Evolutionary conservation across 345 rosid species (phyloP), one percentile per base, ranked within the genome.

Genomic region (Eucalyptus cloeziana): DNA sequence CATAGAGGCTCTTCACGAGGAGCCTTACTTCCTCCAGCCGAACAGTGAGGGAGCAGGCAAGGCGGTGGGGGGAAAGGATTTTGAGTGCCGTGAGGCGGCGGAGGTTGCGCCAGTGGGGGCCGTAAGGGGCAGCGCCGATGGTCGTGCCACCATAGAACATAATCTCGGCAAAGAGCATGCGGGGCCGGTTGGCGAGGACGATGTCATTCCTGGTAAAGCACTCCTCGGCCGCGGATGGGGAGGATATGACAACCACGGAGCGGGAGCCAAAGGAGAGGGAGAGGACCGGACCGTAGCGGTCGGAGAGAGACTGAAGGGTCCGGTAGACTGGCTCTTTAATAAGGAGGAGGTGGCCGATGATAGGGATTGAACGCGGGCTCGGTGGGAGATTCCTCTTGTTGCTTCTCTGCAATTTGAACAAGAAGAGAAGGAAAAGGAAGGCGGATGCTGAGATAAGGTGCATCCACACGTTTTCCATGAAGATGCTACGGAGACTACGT

Each of bases 281-380:
- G 60, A 54, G 60, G 60, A 54, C 60, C 17, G 60, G 60, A 27
- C 27, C 60, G 5, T 54, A 54, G 60, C 60, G 60, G 27, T 54
- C 3, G 13, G 92, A 89, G 50, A 93, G 67, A 17, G 47, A 9
- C 2, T 91, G 52, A 3, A 94, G 89, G 19, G 94, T 88, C 22
- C 86, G 86, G 91, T 91, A 86, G 49, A 94, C 69, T 17, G 94
- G 94, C 62, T 90, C 89, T 15, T 89, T 91, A 30, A 93, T 89
- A 31, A 93, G 94, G 92, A 93, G 43, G 88, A 94, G 94, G 86
- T 93, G 94, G 79, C 94, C 94, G 3, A 94, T 87, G 24, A 92
- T 86, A 49, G 94, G 95, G 13, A 94, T 90, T 24, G 91, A 86
- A 2, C 90, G 91, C 19, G 94, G 94, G 52, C 89, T 90, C 49